Evolutionary conservation across 768 basidiomycete species (phyloP), one percentile per base, ranked within the genome.

Genomic region (Boletus bicolor): DNA sequence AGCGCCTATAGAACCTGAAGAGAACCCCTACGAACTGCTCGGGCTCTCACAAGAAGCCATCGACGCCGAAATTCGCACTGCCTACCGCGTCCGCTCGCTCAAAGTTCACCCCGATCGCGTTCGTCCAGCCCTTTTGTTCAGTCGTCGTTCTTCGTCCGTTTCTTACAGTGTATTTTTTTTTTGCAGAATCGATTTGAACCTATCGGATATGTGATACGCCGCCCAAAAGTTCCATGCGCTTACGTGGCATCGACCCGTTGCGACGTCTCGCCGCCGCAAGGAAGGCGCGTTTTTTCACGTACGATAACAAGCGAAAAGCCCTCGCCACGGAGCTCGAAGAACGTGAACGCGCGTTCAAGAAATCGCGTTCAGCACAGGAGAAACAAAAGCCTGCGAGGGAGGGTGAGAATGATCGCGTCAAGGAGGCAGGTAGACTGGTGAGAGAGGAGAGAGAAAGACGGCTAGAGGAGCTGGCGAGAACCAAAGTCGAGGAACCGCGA

Each of bases 21-120:
- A 76, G 28, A 85, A 87, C 63, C 83, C 91, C 0, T 93, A 93
- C 67, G 87, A 91, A 50, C 74, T 91, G 0, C 75, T 93, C 1
- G 80, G 76, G 3, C 60, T 92, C 32, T 74, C 76, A 7, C 63
- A 76, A 39, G 88, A 90, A 59, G 79, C 86, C 17, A 86, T 86
- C 32, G 89, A 92, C 55, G 80, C 82, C 49, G 90, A 91, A 59
- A 89, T 93, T 51, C 79, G 82, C 54, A 89, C 84, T 3, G 89
- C 91, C 0, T 93, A 92, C 62, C 80, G 91, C 39, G 79, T 89
- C 55, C 77, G 82, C 30, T 92, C 91, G 2, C 78, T 91, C 63
- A 92, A 91, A 74, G 89, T 92, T 36, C 91, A 93, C 72, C 91
- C 91, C 30, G 91, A 93, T 67, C 82, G 89, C 66, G 91, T 91